Evolutionary conservation across 106 monocot species (phyloP), one percentile per base, ranked within the genome.

Genomic region (Dioscorea zingiberensis): DNA sequence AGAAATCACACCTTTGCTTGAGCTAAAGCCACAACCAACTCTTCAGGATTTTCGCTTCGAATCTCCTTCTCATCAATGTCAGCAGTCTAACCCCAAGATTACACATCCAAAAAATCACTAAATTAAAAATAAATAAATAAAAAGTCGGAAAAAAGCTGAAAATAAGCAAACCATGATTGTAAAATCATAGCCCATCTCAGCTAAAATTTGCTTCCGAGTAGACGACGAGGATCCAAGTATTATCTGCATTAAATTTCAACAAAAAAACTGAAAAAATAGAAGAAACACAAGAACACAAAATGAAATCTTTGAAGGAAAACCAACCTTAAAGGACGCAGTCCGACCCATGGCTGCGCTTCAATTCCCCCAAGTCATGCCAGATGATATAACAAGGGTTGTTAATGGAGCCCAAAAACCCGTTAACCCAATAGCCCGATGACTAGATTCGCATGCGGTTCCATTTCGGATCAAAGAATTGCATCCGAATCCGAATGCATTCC

Each of bases 121-220:
- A 47, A 16, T 12, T 18, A 47, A 48, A 71, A 44, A 21, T 27
- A 48, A 28, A 58, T 58, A 57, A 30, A 4, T 1, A 48, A 48
- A 27, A 32, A 44, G 7, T 17, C 14, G 6, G 21, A 1, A 1
- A 24, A 9, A 24, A 32, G 2, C 7, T 21, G 28, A 53, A 4
- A 26, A 19, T 13, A 46, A 55, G 48, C 28, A 32, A 47, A 91
- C 91, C 74, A 84, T 79, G 66, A 92, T 23, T 14, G 81, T 80
- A 71, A 92, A 92, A 44, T 81, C 56, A 64, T 87, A 84, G 47
- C 91, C 87, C 91, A 91, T 87, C 71, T 91, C 87, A 7, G 71
- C 51, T 28, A 91, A 62, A 48, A 91, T 91, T 23, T 81, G 64
- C 47, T 66, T 75, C 21, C 87, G 78, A n/a, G 84, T 73, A 25